Conservation (phyloP, 345 rosid genomes). For the Cardamine chenopodiifolia region DNA sequence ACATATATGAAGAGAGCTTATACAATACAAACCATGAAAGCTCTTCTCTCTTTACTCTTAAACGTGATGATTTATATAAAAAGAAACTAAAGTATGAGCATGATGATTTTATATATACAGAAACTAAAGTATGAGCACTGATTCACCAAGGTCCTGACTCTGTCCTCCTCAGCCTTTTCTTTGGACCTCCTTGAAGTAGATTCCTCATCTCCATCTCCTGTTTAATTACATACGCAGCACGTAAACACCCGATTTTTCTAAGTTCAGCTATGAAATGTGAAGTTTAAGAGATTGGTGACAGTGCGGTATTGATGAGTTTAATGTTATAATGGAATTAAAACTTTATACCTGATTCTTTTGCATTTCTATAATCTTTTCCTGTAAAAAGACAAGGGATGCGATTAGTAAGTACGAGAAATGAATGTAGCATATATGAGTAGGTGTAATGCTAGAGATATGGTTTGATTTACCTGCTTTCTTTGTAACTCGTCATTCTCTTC, state of each 20-base stretch:
- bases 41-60: constrained; percentile 8
- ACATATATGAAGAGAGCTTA: constrained; percentile 24
- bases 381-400: constrained; percentile 37
- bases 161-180: constrained; percentile 74
- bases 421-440: constrained; percentile 16
- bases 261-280: constrained; percentile 10
- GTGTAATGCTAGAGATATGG: constrained; percentile 13
- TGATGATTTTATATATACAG: constrained; percentile 23
- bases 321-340: background rate
- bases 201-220: constrained; percentile 75
- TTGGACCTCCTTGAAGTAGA: constrained; percentile 50
- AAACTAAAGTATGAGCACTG: constrained; percentile 26
- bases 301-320: background rate
- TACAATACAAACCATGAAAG: constrained; percentile 35
- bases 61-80: constrained; percentile 26
- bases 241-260: background rate
- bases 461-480: constrained; percentile 69
- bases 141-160: constrained; percentile 90
- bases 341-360: constrained; percentile 77
- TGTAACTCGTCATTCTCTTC: constrained; percentile 75
- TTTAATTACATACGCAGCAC: background rate
- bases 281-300: background rate
- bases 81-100: constrained; percentile 29
- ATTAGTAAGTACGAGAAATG: constrained; percentile 23
- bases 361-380: constrained; percentile 71